Percentiles rank a stretch among this genome's conserved stretches.
Conservation (phyloP, 2,329 filamentous ascomycete species). For the Cadophora gregata region DNA sequence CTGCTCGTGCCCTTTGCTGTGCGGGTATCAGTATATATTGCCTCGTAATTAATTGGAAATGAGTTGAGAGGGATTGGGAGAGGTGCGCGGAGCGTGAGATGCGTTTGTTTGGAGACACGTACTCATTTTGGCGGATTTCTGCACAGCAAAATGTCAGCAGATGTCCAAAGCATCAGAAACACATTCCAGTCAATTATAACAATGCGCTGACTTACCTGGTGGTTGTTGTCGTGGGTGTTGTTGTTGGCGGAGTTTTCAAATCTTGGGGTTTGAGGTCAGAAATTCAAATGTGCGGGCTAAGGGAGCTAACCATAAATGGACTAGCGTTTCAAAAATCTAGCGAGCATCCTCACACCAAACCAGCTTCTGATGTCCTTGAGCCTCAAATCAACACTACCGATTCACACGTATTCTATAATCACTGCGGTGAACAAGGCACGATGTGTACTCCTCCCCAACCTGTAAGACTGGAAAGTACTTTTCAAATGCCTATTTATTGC, state of each 20-base stretch:
- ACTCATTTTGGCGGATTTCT: constrained; percentile 45
- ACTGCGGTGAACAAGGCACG: too few species aligned
- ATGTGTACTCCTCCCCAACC: too few species aligned
- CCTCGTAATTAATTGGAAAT: constrained; percentile 3
- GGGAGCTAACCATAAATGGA: too few species aligned
- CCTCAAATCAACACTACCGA: too few species aligned
- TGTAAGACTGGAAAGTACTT: too few species aligned
- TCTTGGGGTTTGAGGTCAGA: background rate
- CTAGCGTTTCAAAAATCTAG: too few species aligned
- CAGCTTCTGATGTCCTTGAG: too few species aligned
- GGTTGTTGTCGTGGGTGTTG: constrained; percentile 5
- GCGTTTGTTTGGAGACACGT: constrained; percentile 25
- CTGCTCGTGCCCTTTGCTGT: constrained; percentile 44
- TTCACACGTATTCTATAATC: too few species aligned
- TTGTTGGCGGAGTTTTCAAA: background rate
- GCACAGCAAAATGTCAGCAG: constrained; percentile 20
- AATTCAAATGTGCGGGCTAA: too few species aligned
- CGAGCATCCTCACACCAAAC: too few species aligned
- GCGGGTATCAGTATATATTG: constrained; percentile 31
- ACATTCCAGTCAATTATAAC: background rate
- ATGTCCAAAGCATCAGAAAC: too few species aligned
- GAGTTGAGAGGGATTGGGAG: constrained; percentile 5
- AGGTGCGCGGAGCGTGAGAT: background rate
- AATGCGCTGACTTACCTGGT: constrained; percentile 2
- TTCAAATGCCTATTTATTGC: too few species aligned